Percentiles rank a stretch among this genome's conserved stretches.
Evolutionary conservation across 1,139 yeast genomes (phyloP).

Genomic region (Candida sanyaensis): DNA sequence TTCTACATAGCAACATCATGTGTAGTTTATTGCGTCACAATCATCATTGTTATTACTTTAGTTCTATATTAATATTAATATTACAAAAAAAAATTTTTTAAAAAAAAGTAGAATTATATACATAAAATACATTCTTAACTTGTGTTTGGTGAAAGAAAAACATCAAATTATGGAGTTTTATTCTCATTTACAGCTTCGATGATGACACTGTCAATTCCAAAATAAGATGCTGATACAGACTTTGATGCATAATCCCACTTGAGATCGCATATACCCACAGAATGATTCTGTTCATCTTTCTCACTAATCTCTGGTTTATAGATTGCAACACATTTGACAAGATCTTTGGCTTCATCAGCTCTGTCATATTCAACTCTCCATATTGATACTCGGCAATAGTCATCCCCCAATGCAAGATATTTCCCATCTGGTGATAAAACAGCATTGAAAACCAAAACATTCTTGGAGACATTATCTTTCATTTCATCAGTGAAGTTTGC

Average conservation of each 20-base stretch:
- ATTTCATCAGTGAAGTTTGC: slow-evolving; percentile 21
- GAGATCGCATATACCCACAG: slow-evolving; percentile 41
- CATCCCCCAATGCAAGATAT: slow-evolving; percentile 63
- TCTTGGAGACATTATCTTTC: slow-evolving; percentile 13
- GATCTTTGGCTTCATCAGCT: slow-evolving; percentile 11
- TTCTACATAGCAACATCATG: neutral
- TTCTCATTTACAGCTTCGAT: slow-evolving; percentile 12
- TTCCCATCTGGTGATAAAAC: slow-evolving; percentile 50
- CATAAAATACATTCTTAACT: neutral
- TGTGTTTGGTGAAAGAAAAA: too few species aligned
- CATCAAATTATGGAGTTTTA: neutral
- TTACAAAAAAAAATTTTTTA: too few species aligned
- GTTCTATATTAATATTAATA: slow-evolving; percentile 1
- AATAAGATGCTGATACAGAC: slow-evolving; percentile 40
- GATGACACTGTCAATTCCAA: slow-evolving; percentile 44
- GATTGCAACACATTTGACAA: slow-evolving; percentile 27
- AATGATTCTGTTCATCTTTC: slow-evolving; percentile 7
- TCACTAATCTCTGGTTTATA: slow-evolving; percentile 18
- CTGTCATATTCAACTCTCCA: slow-evolving; percentile 44
- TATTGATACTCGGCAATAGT: slow-evolving; percentile 54
- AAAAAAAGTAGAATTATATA: neutral
- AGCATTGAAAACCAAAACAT: slow-evolving; percentile 46
- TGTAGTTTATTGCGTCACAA: neutral
- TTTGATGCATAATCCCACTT: slow-evolving; percentile 43
- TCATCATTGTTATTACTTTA: neutral